Evolutionary conservation across 345 rosid species (phyloP), one percentile per base, ranked within the genome.

Genomic region (Euphorbia lathyris): DNA sequence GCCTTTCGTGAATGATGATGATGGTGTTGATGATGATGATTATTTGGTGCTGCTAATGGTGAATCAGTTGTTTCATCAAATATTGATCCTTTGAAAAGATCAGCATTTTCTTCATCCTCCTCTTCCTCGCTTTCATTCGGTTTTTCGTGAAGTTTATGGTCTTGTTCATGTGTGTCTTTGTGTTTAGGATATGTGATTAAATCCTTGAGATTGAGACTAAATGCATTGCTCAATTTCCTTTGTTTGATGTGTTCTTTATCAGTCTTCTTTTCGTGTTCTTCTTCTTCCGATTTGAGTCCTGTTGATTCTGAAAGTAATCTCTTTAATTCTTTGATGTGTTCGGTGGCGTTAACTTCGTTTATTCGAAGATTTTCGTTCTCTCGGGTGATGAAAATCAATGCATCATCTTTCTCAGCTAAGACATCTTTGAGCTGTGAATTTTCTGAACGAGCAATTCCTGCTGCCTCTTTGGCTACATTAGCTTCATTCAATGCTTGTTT

Each of bases 401-500:
- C 91, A 11, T 85, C 86, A 29, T 95, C 96, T 67, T 87, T 95
- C 25, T 84, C 86, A 6, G 80, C 72, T 42, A 87, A 53, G 34
- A 72, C 50, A 48, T 90, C 97, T 71, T 90, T 85, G 68, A 94
- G 82, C 59, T 90, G 89, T 36, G 90, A 84, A 43, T 91, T 94
- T 76, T 94, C 97, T 0, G 77, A 84, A 52, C 79, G 80, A 0
- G 97, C 97, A 2, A 90, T 85, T 53, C 73, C 85, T 0, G 92
- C 92, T 1, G 97, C 97, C 77, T 86, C 99, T 82, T 90, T 95
- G 0, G 99, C 94, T 2, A 81, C 90, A 65, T 81, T 95, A 13
- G 99, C 90, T 77, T 95, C 99, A 20, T 82, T 95, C 0, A 95
- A 69, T 0, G 99, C 99, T 38, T 92, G 96, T 60, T 95, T 95